Base-by-base conservation (phyloP, 2,329 filamentous ascomycete genomes). In the Zasmidium cellare region DNA sequence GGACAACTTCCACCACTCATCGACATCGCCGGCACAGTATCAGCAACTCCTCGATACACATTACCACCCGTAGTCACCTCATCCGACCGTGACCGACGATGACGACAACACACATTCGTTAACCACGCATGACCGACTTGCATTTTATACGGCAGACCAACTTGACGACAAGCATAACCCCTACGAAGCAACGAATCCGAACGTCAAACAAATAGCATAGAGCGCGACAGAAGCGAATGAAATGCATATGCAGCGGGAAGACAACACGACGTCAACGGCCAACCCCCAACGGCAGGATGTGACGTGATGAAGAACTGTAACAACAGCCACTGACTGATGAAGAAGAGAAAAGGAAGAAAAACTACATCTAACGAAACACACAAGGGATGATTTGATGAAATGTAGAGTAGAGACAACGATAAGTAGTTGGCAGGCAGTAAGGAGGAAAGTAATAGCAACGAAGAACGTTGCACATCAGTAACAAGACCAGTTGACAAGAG, bases 31-130 rank as follows among this genome's bases (percentile, higher is more conserved):
- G 62, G 65, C 23, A 57, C 60, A 9, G 61, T 60, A 3, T 35
- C 53, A 6, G 48, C 51, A 9, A 56, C 61, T 2, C 59, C 58
- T 23, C 62, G 67, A 48, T 71, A 67, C 55, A 69, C 58, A 2
- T 51, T 72, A 11, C 70, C 70, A 18, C 69, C 70, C 3, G 69
- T 72, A 11, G 55, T 70, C n/a, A 70, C 68, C 3, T 60, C 68
- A 12, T 59, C 67, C 3, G 68, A 71, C 46, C 46, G 45, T 24
- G 51, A 58, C n/a, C 57, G 62, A 53, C 50, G 60, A 58, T 62
- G 57, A 63, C n/a, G n/a, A 41, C 35, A 18, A 41, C 35, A 16
- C 35, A 41, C 35, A 31, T n/a, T 44, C 20, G 25, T 45, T 53
- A 47, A 22, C 45, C 28, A 53, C 25, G 55, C 56, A 58, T 62